Evolutionary conservation across 257 asterid species (phyloP), one percentile per base, ranked within the genome.

Genomic region (Lavandula angustifolia): DNA sequence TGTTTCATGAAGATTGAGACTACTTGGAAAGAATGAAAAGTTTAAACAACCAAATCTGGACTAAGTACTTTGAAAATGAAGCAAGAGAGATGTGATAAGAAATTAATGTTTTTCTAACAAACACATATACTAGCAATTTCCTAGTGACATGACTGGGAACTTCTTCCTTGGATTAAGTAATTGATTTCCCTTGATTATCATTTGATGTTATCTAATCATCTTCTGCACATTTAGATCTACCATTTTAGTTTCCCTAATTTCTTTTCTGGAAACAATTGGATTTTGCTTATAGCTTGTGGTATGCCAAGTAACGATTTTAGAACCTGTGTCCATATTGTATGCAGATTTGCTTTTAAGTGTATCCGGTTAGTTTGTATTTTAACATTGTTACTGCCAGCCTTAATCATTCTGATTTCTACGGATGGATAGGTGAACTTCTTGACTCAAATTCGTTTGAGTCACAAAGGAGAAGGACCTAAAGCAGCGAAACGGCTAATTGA

Each of bases 401-500:
- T 41, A 56, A 53, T 62, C 49, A 13, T 60, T 54, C 55, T 72
- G 43, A 52, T 79, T 46, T 65, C 70, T 72, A 47, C 72, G 60
- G 34, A 48, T 75, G 55, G 73, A 62, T 75, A 94, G 99, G 96
- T 94, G 18, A 88, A 90, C 67, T 88, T 94, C 66, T 74, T 94
- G 75, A 88, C 76, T 76, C 97, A 94, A 80, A 78, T 94, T 69
- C 90, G 89, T 60, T 77, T 90, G 86, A 78, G 94, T 80, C 87
- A 84, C 87, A 85, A 72, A 73, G 95, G 91, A 64, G 96, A 94
- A 81, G 99, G 97, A 12, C 95, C 95, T 29, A 94, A 79, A 80
- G 89, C 88, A 41, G 99, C 99, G 60, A 94, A 90, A 60, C 91
- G 88, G 58, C 70, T 94, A 84, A 80, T 94, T 66, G 99, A 90